Conservation (phyloP, 768 basidiomycete species). For the Russula brevipes region DNA sequence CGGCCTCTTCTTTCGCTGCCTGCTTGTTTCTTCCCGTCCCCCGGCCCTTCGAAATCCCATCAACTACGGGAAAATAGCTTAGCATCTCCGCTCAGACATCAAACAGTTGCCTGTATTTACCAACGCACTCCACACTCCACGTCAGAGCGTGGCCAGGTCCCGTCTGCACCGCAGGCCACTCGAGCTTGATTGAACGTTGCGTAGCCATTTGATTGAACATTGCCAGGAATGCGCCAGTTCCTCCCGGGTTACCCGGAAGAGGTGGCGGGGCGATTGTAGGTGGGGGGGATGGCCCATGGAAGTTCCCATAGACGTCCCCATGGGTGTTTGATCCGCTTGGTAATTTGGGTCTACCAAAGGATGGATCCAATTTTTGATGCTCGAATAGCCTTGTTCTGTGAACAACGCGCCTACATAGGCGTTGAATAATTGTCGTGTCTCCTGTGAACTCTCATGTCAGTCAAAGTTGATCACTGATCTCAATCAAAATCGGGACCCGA, state of each 20-base stretch:
- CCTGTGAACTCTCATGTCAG: slow-evolving; percentile 10
- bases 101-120: slow-evolving; percentile 38
- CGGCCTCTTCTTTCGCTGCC: slow-evolving; percentile 72
- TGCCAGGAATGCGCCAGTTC: slow-evolving; percentile 66
- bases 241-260: slow-evolving; percentile 47
- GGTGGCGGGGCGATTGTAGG: slow-evolving; percentile 37
- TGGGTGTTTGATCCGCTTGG: no score
- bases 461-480: not conserved
- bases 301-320: slow-evolving; percentile 8
- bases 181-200: slow-evolving; percentile 57
- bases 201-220: slow-evolving; percentile 69
- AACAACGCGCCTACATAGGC: slow-evolving; percentile 22
- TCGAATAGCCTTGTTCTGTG: slow-evolving; percentile 4
- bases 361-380: slow-evolving; percentile 15
- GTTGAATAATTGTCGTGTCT: slow-evolving; percentile 18
- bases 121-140: slow-evolving; percentile 65
- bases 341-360: slow-evolving; percentile 17
- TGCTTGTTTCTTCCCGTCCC: slow-evolving; percentile 69
- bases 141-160: slow-evolving; percentile 65
- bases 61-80: slow-evolving; percentile 40
- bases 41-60: slow-evolving; percentile 61
- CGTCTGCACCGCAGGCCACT: slow-evolving; percentile 53
- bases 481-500: not conserved
- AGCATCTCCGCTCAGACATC: not conserved
- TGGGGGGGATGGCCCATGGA: slow-evolving; percentile 24